Conservation (phyloP, 179 eudicot species). For the Pouteria campechiana region DNA sequence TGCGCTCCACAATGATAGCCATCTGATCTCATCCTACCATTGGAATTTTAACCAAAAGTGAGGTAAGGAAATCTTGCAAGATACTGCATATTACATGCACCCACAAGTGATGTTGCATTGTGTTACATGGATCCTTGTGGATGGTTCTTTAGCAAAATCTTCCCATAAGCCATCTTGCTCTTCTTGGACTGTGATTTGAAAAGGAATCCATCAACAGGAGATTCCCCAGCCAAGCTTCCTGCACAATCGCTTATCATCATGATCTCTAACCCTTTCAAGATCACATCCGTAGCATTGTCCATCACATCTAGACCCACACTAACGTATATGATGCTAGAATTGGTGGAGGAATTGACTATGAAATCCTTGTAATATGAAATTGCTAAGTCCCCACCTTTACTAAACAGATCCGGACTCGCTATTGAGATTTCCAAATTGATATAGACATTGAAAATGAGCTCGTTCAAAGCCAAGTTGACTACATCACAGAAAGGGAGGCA, state of each 20-base stretch:
- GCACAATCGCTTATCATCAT: constrained; percentile 41
- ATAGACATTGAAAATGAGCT: constrained; percentile 54
- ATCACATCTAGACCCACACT: constrained; percentile 51
- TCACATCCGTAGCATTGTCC: constrained; percentile 31
- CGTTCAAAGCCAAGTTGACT: constrained; percentile 25
- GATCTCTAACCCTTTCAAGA: constrained; percentile 50
- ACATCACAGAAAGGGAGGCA: constrained; percentile 79
- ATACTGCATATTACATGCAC: too few relatives aligned
- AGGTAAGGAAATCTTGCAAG: too few relatives aligned
- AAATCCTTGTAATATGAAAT: constrained; percentile 40
- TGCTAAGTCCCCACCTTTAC: constrained; percentile 16
- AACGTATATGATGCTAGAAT: constrained; percentile 20
- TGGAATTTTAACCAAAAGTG: too few relatives aligned
- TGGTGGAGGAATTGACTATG: constrained; percentile 28
- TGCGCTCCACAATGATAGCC: too few relatives aligned
- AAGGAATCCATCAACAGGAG: constrained; percentile 6
- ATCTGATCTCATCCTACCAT: too few relatives aligned
- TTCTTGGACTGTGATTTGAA: constrained; percentile 11
- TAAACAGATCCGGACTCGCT: constrained; percentile 24
- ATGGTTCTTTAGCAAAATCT: too few relatives aligned
- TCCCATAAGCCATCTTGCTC: constrained; percentile 11
- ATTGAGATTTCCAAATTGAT: constrained; percentile 29
- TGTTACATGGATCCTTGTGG: too few relatives aligned
- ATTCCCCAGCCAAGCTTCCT: constrained; percentile 24
- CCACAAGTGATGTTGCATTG: too few relatives aligned